Base-by-base conservation (phyloP, 2,329 filamentous ascomycete genomes). In the Chaetomium olivaceum region DNA sequence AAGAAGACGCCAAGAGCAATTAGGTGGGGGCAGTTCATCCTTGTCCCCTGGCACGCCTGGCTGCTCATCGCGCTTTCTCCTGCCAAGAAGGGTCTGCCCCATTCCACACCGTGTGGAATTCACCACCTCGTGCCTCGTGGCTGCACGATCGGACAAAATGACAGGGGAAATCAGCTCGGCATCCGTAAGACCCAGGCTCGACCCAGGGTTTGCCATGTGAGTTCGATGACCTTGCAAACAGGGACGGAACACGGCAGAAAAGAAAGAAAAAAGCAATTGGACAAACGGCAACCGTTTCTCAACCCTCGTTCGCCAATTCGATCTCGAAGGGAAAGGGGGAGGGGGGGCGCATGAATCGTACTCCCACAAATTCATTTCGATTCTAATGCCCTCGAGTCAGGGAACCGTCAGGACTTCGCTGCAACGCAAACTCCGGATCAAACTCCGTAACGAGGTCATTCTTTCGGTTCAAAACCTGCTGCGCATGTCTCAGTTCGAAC, bases 181-280 rank as follows among this genome's bases (percentile, higher is more conserved):
- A 39, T 54, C 46, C 31, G 48, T 50, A 61, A 21, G 7, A 46
- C 16, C 39, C 27, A 43, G 39, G 39, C 39, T 7, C 39, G 58
- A 50, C 39, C 25, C 51, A 55, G 50, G 59, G 25, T 19, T 16
- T 39, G 58, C 59, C 59, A 60, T 60, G 58, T 52, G 58, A 51
- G 27, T 36, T 25, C n/a, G 52, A 33, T 16, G 4, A n/a, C 16
- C 39, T 46, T 46, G 50, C 48, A 55, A 61, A 61, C 31, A 61
- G 29, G 48, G 39, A 48, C 29, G 16, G n/a, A 48, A 21, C 14
- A 43, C 39, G 39, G 39, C 39, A 43, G 39, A 6, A 19, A 14
- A 43, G 39, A 43, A 36, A 14, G 7, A 2, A 52, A 52, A 52
- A 51, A 57, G 54, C 39, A 57, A 62, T 36, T 12, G 29, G 19